Base-by-base conservation (phyloP, 1,139 yeast species). In the Diutina ranongensis region DNA sequence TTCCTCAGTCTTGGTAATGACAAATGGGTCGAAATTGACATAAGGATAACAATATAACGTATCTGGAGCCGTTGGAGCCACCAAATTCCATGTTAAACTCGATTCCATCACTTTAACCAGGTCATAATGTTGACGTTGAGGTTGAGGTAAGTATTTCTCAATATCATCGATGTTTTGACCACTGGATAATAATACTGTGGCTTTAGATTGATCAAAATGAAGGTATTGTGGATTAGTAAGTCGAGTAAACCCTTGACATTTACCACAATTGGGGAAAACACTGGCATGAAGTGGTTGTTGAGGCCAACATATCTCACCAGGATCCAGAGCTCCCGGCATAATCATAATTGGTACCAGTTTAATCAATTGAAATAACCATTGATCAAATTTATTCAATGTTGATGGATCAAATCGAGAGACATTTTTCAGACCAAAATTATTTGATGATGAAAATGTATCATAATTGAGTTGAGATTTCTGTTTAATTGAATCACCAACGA, bases 21-120 rank as follows among this genome's bases (percentile, higher is more conserved):
- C 15, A 60, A 92, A 88, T 2, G 97, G 97, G 60, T 94, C 98
- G 4, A 58, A 56, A 40, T 80, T 76, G n/a, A 76, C 73, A 56
- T 72, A 89, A 1, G 99, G 97, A 55, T 87, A 88, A 52, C 95
- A 82, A 67, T 85, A 84, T 41, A 92, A 65, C 0, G 99, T 94
- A 57, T 92, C 98, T 0, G 99, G 99, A 1, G 96, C 95, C 0
- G 97, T 88, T 2, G 98, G 98, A 0, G 87, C 82, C 35, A 86
- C 68, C 55, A 86, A 86, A 54, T 87, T 92, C 95, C 97, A 92
- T 46, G 69, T 65, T 36, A 94, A 60, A 1, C 85, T 82, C 7
- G 79, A 71, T 52, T 80, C 83, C 68, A 88, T 72, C 52, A 87
- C 65, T 18, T 35, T 13, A 15, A 78, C 41, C 47, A 48, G 46